phyloP scores from a whole-genome alignment of 139 green algal genomes.

The Mesotaenium endlicherianum region DNA sequence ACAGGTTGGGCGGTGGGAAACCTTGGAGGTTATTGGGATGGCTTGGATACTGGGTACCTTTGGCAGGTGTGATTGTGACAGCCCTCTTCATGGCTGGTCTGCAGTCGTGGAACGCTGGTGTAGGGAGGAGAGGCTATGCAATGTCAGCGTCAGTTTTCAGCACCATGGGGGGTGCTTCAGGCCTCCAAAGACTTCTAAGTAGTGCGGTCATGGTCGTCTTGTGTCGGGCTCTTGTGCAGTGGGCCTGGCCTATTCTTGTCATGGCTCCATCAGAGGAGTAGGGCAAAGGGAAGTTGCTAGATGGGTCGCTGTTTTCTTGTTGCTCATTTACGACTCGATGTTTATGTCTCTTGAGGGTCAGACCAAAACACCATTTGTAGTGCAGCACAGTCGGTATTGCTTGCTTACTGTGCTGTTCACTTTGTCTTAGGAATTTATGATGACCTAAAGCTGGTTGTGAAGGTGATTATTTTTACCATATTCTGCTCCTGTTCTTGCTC shows the following conservation, averaged over 20 bases:
- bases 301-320: too few relatives aligned
- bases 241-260: slow-evolving; percentile 11
- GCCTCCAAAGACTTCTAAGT: neutral
- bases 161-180: neutral
- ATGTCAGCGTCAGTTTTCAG: neutral
- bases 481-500: too few relatives aligned
- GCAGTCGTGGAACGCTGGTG: neutral
- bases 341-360: too few relatives aligned
- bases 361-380: too few relatives aligned
- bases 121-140: neutral
- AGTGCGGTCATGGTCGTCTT: neutral
- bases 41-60: neutral
- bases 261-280: too few relatives aligned
- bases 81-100: neutral
- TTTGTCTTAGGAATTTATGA: too few relatives aligned
- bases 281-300: too few relatives aligned
- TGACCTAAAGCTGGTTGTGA: too few relatives aligned
- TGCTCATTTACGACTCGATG: too few relatives aligned
- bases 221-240: neutral
- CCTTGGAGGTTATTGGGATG: neutral
- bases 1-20: neutral
- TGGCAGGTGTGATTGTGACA: neutral
- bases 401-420: too few relatives aligned
- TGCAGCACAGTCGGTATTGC: too few relatives aligned
- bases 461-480: too few relatives aligned